Conservation (phyloP, 805 yeast genomes). For the Yarrowia osloensis region DNA sequence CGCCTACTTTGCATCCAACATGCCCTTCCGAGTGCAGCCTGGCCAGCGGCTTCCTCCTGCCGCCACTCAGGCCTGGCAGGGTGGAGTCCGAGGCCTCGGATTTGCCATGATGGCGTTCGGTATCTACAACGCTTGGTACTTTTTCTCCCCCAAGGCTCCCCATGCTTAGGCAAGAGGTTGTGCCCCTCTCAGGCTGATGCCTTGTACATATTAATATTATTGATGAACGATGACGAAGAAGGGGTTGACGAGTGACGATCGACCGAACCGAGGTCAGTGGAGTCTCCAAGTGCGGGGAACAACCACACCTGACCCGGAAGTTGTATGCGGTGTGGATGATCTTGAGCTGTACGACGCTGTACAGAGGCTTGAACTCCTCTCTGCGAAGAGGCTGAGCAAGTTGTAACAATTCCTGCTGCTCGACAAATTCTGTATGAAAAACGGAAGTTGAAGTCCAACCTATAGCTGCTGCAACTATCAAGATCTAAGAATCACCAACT, state of each 20-base stretch:
- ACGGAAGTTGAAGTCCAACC: background rate
- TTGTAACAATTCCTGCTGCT: too few species aligned
- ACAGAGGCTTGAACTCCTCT: too few species aligned
- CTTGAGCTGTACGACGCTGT: too few species aligned
- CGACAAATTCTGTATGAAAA: too few species aligned
- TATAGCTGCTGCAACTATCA: too few species aligned
- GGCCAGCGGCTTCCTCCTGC: slow-evolving; percentile 43
- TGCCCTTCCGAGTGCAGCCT: slow-evolving; percentile 45
- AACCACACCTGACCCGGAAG: too few species aligned
- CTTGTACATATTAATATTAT: slow-evolving; percentile 10
- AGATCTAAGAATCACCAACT: too few species aligned
- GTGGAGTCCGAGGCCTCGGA: slow-evolving; percentile 56
- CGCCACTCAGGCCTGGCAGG: slow-evolving; percentile 51
- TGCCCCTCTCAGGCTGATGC: background rate
- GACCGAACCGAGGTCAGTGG: too few species aligned
- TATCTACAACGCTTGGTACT: slow-evolving; percentile 63
- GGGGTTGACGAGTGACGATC: background rate
- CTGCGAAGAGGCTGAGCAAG: too few species aligned
- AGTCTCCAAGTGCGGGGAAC: too few species aligned
- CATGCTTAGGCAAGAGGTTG: slow-evolving; percentile 14
- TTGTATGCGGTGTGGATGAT: too few species aligned
- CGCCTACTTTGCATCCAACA: slow-evolving; percentile 60
- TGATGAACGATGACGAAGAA: background rate
- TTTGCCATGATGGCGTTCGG: slow-evolving; percentile 58
- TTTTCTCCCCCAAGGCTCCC: slow-evolving; percentile 34